Evolutionary conservation across 805 yeast species (phyloP), one percentile per base, ranked within the genome.

Genomic region (Danielozyma ontarioensis): DNA sequence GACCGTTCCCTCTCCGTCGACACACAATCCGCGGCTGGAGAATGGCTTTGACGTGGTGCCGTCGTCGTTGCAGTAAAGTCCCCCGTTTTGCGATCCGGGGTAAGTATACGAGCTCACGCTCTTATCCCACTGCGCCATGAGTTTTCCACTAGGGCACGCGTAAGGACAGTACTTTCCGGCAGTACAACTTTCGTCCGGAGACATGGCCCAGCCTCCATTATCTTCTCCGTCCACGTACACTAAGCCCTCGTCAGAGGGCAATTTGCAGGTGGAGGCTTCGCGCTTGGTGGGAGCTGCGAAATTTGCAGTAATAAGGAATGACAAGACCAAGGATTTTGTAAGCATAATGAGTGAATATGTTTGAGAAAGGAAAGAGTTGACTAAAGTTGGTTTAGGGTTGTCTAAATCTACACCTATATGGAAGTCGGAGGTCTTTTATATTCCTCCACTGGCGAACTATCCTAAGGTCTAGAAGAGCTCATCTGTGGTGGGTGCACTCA

Each of bases 61-160:
- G 48, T 80, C 74, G 27, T 62, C 62, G 50, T 83, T 74, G 66
- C 96, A 87, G 60, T 74, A 74, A 35, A 87, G 57, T 8, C 96
- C 96, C 48, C 96, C 96, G 50, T 84, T 62, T 64, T 75, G 80
- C 3, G 95, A 83, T 25, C 75, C 71, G 15, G 95, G 94, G 54
- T 82, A 83, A 5, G 80, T 46, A 62, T 86, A 87, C 8, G 77
- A 44, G n/a, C 84, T 84, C 24, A 80, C 82, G 4, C 55, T 41
- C 4, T 87, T 78, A 51, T 88, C 93, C 96, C 95, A 87, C 59
- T 87, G 96, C 19, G 79, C 84, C 81, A 82, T 80, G 35, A 87
- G 57, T 56, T 83, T 76, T 37, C 96, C 96, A 26, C 95, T 83
- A 13, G 87, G 78, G 55, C 96, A 87, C 13, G 96, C 96, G 57